These are phyloP conservation scores for Draba incana DNA, from an alignment of 345 rosid genomes.

Conservation along the genomic window DNA sequence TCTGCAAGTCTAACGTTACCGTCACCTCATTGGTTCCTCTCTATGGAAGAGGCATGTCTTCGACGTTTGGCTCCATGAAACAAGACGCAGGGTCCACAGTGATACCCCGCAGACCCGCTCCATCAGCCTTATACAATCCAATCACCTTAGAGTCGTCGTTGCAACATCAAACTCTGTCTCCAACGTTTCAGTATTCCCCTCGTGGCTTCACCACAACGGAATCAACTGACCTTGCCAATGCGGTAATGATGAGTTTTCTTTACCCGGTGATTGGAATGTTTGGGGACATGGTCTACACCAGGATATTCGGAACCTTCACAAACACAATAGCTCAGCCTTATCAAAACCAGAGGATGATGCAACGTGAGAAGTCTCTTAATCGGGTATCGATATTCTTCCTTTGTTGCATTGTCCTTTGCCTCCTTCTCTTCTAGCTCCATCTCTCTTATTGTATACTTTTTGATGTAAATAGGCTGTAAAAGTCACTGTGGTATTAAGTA, in stretches of 20 bases:
- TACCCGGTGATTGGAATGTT: constrained; percentile 63
- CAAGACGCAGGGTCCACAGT: constrained; percentile 31
- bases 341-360: constrained; percentile 65
- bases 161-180: constrained; percentile 35
- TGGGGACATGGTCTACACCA: constrained; percentile 58
- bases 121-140: constrained; percentile 33
- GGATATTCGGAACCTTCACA: constrained; percentile 57
- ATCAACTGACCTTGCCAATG: constrained; percentile 49
- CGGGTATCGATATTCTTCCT: constrained; percentile 75
- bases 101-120: constrained; percentile 69
- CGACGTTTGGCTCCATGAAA: constrained; percentile 28
- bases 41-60: constrained; percentile 71
- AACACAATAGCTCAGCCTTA: constrained; percentile 55
- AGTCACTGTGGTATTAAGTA: constrained; percentile 11
- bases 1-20: constrained; percentile 76
- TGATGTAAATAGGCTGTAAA: constrained; percentile 41
- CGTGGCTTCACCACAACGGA: constrained; percentile 47
- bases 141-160: constrained; percentile 21
- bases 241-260: constrained; percentile 48
- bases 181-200: constrained; percentile 33
- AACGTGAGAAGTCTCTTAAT: constrained; percentile 65
- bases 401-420: constrained; percentile 78
- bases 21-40: constrained; percentile 79
- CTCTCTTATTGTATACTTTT: constrained; percentile 15
- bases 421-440: constrained; percentile 46